phyloP scores from a whole-genome alignment of 345 rosid genomes.

The Gossypium mustelinum region DNA sequence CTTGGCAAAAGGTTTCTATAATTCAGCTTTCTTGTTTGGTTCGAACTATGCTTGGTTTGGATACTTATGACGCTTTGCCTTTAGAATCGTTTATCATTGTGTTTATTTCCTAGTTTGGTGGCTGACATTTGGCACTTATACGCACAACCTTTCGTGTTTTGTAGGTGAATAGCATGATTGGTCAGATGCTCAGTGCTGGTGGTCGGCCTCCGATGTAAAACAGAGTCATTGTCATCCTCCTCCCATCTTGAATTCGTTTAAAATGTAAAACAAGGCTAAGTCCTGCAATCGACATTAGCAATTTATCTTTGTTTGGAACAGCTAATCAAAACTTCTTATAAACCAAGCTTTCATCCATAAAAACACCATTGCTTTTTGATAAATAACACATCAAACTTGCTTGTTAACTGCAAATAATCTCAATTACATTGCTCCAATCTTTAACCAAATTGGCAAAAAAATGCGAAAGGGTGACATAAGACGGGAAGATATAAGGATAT shows the following conservation, averaged over 20 bases:
- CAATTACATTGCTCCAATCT: neutral
- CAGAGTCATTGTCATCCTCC: conserved; percentile 10
- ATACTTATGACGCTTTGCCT: neutral
- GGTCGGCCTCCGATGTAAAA: conserved; percentile 62
- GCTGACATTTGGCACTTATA: conserved; percentile 1
- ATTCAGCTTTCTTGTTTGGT: neutral
- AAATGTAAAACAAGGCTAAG: neutral
- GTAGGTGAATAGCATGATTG: conserved; percentile 83
- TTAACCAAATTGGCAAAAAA: conserved; percentile 5
- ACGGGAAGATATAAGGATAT: conserved; percentile 30
- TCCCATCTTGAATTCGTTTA: conserved; percentile 8
- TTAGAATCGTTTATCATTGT: neutral
- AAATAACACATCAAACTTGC: neutral
- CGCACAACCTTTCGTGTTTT: conserved; percentile 1
- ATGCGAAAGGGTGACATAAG: conserved; percentile 13
- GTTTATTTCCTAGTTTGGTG: neutral
- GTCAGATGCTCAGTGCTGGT: conserved; percentile 84
- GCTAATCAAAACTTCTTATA: neutral
- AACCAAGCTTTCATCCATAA: neutral
- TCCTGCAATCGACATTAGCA: neutral
- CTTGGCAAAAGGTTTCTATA: neutral
- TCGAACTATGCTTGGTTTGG: neutral
- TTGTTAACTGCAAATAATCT: neutral
- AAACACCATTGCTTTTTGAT: neutral
- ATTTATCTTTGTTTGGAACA: neutral